phyloP scores from a whole-genome alignment of 1,139 yeast species.

The Debaryomyces fabryi region DNA sequence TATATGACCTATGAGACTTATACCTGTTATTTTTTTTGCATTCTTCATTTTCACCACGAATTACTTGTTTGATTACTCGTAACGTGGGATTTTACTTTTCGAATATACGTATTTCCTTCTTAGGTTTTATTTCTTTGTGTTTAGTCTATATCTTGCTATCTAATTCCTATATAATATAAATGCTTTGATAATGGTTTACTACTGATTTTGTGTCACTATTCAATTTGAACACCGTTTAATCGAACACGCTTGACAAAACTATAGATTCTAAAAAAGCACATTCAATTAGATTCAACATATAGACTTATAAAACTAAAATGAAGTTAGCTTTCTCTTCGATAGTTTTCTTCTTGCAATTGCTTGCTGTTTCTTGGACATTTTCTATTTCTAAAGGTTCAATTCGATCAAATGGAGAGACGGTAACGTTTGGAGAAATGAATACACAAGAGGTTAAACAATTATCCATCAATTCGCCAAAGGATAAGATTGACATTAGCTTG shows the following conservation, averaged over 20 bases:
- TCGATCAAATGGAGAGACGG: conserved; percentile 26
- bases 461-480: conserved; percentile 35
- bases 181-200: not conserved
- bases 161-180: not conserved
- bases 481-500: conserved; percentile 33
- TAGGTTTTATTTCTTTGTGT: not conserved
- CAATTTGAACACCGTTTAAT: not conserved
- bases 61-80: not conserved
- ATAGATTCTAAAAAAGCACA: not conserved
- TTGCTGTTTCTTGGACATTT: conserved; percentile 23
- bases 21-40: not conserved
- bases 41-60: not conserved
- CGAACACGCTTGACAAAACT: conserved; percentile 6
- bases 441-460: conserved; percentile 40
- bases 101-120: not conserved
- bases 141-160: not conserved
- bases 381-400: conserved; percentile 32
- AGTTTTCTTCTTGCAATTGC: conserved; percentile 4
- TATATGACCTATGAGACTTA: not conserved
- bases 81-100: not conserved
- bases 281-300: not conserved
- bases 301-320: conserved; percentile 2
- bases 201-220: conserved; percentile 3
- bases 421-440: conserved; percentile 39
- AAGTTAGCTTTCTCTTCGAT: not conserved